Evolutionary conservation across 306 rosid species (phyloP).

Genomic region (Cyamopsis tetragonoloba): DNA sequence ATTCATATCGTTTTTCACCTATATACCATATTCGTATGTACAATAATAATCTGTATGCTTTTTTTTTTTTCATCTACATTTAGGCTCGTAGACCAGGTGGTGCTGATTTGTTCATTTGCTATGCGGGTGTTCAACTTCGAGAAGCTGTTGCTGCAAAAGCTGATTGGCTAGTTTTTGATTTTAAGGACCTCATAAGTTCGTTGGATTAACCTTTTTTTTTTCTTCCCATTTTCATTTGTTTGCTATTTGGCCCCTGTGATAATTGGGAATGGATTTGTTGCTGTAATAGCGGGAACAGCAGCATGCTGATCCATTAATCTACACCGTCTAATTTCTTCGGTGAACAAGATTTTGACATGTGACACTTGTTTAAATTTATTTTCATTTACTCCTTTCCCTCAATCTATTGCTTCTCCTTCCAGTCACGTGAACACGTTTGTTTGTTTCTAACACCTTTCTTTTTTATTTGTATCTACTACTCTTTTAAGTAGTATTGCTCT

Average conservation of each 20-base stretch:
- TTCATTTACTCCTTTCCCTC: too few species aligned
- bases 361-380: too few species aligned
- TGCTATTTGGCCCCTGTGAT: neutral
- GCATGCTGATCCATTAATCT: too few species aligned
- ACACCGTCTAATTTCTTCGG: too few species aligned
- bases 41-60: neutral
- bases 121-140: conserved; percentile 83
- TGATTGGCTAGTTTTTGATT: conserved; percentile 74
- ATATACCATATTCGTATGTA: neutral
- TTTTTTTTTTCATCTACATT: neutral
- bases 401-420: too few species aligned
- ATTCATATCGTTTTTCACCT: neutral
- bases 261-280: too few species aligned
- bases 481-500: too few species aligned
- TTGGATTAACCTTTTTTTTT: conserved; percentile 19
- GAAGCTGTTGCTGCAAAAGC: conserved; percentile 81
- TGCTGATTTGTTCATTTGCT: conserved; percentile 85
- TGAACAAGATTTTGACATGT: too few species aligned
- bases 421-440: too few species aligned
- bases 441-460: too few species aligned
- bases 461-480: too few species aligned
- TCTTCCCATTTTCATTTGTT: neutral
- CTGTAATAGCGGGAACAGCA: too few species aligned
- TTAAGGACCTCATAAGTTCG: conserved; percentile 54
- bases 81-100: conserved; percentile 90